phyloP scores from a whole-genome alignment of 495 filamentous ascomycete species.

The Corynascus novoguineensis region DNA sequence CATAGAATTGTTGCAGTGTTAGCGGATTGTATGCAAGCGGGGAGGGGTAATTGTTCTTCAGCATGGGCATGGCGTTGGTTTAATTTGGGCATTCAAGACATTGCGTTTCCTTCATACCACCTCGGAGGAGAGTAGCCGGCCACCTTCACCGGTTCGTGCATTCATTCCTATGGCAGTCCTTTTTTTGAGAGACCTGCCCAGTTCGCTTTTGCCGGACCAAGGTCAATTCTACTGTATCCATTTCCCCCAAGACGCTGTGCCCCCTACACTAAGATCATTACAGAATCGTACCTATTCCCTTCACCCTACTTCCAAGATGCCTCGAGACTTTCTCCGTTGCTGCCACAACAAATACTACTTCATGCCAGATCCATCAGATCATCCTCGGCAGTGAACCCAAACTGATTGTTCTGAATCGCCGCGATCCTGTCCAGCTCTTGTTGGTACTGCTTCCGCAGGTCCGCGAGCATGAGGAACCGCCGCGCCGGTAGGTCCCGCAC shows the following conservation, averaged over 20 bases:
- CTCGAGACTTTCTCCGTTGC: background rate
- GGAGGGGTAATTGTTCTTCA: constrained; percentile 15
- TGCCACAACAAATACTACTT: background rate
- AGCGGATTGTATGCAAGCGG: constrained; percentile 18
- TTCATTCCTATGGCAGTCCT: too few species aligned
- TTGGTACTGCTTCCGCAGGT: constrained; percentile 80
- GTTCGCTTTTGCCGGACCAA: too few species aligned
- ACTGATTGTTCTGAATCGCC: constrained; percentile 54
- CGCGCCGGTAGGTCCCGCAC: constrained; percentile 33
- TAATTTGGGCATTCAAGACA: constrained; percentile 5
- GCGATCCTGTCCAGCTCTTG: constrained; percentile 74
- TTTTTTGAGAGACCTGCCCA: too few species aligned
- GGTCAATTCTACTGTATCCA: constrained; percentile 4
- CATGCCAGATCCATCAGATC: constrained; percentile 44
- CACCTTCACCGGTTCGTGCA: too few species aligned
- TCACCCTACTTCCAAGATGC: background rate
- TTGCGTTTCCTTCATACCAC: too few species aligned
- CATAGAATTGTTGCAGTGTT: background rate
- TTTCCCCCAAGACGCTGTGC: constrained; percentile 7
- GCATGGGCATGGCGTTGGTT: constrained; percentile 23
- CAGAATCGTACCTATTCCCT: background rate
- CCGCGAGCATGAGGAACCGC: constrained; percentile 71
- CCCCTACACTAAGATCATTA: constrained; percentile 1
- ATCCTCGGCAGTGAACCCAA: constrained; percentile 47
- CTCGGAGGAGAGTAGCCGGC: too few species aligned